Evolutionary conservation across 2,329 filamentous ascomycete genomes (phyloP), one percentile per base, ranked within the genome.

Genomic region (Mycogone perniciosa): DNA sequence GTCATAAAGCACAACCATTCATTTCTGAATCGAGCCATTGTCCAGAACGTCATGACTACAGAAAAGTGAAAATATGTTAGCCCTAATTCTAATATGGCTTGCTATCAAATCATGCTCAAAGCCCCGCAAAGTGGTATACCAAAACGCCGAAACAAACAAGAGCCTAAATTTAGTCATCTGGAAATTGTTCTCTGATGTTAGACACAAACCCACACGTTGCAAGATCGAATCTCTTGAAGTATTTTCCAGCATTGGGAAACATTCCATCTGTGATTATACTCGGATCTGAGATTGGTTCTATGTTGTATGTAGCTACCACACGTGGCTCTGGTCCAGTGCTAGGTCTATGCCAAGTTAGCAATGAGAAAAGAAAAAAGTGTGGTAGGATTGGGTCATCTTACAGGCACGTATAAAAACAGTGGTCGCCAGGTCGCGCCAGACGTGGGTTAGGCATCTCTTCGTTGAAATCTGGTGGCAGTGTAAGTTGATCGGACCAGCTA

Each of bases 201-300:
- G 89, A 95, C 31, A 96, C 77, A 70, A 97, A 99, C 4, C 70
- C 75, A 57, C 81, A 81, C 0, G 69, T 75, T 33, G 71, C 72
- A 4, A 66, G 62, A 67, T 96, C 88, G 76, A 90, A 97, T 39
- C 89, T 77, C 67, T 89, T 95, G 67, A 99, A 97, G 67, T 88
- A 89, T 60, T 85, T 86, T 0, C 93, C 93, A 3, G 90, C 89
- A 57, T 88, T 69, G 42, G 75, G 74, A 62, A 89, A 77, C 55
- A 95, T 73, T 27, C 79, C 60, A 4, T 77, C 69, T 0, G 79
- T 75, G 2, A 85, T 74, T 58, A 57, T 71, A 65, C 46, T 66
- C 43, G 61, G 59, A 48, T 79, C 69, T 5, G 62, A 66, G 39
- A 89, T 70, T n/a, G 84, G 69, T 52, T 83, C 71, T 50, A 96